Percentiles rank a stretch among this genome's conserved stretches.
These are phyloP conservation scores for Candida sp. DNA, from an alignment of 1,139 yeast genomes.

Conservation along the genomic window DNA sequence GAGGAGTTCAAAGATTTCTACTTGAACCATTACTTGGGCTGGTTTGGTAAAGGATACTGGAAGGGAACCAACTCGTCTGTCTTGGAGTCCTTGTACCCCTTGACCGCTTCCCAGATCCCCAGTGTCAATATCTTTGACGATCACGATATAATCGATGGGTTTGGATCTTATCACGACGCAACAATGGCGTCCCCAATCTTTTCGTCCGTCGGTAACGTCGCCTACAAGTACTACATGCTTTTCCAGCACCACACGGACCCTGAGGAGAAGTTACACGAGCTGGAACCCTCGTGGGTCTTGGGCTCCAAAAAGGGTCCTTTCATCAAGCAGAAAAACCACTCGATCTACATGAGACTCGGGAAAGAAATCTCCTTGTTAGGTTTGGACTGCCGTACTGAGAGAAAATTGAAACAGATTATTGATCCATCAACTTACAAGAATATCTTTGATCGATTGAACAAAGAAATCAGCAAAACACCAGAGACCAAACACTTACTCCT, in stretches of 20 bases:
- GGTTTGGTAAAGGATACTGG: constrained; percentile 95
- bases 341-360: constrained; percentile 76
- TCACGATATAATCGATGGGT: constrained; percentile 96
- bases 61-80: constrained; percentile 68
- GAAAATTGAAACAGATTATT: constrained; percentile 67
- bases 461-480: constrained; percentile 54
- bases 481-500: constrained; percentile 77
- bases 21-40: constrained; percentile 71
- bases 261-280: constrained; percentile 39
- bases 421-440: constrained; percentile 55
- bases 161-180: constrained; percentile 79
- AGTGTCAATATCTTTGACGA: constrained; percentile 85
- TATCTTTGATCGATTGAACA: constrained; percentile 61
- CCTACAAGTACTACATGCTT: constrained; percentile 85
- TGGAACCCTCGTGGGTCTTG: constrained; percentile 64
- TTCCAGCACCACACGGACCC: constrained; percentile 84
- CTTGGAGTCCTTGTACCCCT: constrained; percentile 68
- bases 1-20: constrained; percentile 68
- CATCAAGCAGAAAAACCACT: constrained; percentile 66
- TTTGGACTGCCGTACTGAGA: constrained; percentile 91
- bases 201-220: constrained; percentile 71
- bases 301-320: constrained; percentile 63
- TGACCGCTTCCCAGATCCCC: constrained; percentile 84
- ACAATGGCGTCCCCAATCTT: constrained; percentile 80
- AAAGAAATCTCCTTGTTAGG: constrained; percentile 74